These are phyloP conservation scores for Penicillium verrucosum DNA, from an alignment of 2,329 filamentous ascomycete genomes.

Conservation along the genomic window DNA sequence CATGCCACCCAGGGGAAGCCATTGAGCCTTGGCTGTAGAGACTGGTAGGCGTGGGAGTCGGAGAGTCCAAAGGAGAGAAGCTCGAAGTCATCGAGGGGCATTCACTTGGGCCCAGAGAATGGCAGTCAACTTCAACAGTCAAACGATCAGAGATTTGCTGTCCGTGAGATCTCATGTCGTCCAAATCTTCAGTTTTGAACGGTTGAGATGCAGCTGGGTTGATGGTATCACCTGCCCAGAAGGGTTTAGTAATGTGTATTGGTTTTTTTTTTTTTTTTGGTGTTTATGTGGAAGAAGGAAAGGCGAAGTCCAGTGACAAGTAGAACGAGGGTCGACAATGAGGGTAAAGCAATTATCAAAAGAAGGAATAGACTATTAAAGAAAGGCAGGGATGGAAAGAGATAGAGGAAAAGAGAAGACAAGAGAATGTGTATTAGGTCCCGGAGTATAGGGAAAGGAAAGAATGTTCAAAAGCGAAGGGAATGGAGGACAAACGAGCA, in stretches of 20 bases:
- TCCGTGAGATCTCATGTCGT: conserved; percentile 40
- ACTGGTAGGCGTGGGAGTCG: conserved; percentile 39
- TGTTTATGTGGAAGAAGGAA: neutral
- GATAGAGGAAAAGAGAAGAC: conserved; percentile 19
- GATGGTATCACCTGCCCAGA: conserved; percentile 29
- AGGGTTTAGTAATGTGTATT: conserved; percentile 11
- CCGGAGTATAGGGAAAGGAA: conserved; percentile 20
- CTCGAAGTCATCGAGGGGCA: conserved; percentile 41
- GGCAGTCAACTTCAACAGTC: conserved; percentile 40
- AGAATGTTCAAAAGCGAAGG: conserved; percentile 30
- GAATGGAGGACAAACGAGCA: conserved; percentile 36
- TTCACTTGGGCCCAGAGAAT: conserved; percentile 38
- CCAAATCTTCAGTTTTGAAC: conserved; percentile 29
- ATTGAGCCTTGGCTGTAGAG: conserved; percentile 39
- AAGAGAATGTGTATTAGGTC: conserved; percentile 18
- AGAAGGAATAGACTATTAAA: neutral
- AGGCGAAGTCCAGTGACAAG: conserved; percentile 8
- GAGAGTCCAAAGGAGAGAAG: conserved; percentile 41
- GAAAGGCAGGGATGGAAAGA: conserved; percentile 20
- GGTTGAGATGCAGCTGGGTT: conserved; percentile 27
- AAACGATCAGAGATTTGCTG: conserved; percentile 37
- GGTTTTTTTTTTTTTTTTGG: too few relatives aligned
- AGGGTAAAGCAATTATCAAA: conserved; percentile 7
- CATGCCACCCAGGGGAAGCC: conserved; percentile 39
- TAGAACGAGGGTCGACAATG: conserved; percentile 1